Conservation (phyloP, 1,284 basidiomycete species). For the Marasmius oreades region DNA sequence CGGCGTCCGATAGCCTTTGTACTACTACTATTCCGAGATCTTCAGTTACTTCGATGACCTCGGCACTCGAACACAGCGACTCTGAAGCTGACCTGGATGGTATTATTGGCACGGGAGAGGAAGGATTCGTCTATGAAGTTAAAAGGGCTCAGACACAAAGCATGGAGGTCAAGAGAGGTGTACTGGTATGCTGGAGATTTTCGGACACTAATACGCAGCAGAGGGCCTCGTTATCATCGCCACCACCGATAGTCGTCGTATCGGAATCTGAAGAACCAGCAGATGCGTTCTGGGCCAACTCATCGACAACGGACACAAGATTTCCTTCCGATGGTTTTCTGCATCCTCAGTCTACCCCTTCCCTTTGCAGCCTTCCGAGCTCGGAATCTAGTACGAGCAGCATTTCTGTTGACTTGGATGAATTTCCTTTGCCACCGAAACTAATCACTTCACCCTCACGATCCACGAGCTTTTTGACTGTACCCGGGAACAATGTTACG, state of each 20-base stretch:
- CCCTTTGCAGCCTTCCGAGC: constrained; percentile 31
- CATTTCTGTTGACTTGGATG: constrained; percentile 34
- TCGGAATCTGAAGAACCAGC: constrained; percentile 18
- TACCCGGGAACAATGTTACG: constrained; percentile 6
- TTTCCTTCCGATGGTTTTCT: constrained; percentile 5
- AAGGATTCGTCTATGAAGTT: constrained; percentile 35
- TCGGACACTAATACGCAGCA: constrained; percentile 1
- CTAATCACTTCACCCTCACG: constrained; percentile 12
- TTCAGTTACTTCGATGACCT: not conserved
- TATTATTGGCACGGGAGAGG: constrained; percentile 24
- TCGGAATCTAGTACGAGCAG: constrained; percentile 33
- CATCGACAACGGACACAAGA: constrained; percentile 2
- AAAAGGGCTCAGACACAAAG: constrained; percentile 43
- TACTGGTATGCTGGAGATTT: constrained; percentile 31
- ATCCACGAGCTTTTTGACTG: constrained; percentile 7
- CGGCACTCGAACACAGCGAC: not conserved
- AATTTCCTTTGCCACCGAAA: constrained; percentile 42
- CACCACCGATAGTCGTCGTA: constrained; percentile 15
- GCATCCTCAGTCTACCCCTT: constrained; percentile 22
- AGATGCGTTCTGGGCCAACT: constrained; percentile 6
- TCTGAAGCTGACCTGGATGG: not conserved
- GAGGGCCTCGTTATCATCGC: constrained; percentile 11
- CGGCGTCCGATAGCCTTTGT: not conserved
- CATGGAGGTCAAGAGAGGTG: constrained; percentile 43
- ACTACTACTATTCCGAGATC: not conserved